Conservation (phyloP, 192 early-diverging fungal species). For the Dissophora globulifera region DNA sequence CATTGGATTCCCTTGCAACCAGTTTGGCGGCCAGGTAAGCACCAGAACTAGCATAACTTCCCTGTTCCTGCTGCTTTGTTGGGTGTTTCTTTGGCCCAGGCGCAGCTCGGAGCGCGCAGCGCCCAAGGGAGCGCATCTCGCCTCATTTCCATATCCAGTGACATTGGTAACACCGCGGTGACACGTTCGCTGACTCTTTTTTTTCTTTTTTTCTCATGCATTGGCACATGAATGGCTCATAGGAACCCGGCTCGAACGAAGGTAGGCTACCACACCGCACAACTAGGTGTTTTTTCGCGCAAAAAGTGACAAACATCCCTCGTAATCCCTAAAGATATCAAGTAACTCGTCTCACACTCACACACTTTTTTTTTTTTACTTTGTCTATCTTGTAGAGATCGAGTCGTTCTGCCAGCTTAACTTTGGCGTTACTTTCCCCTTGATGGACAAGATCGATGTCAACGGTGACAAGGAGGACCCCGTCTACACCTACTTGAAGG, state of each 20-base stretch:
- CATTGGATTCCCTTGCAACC: conserved; percentile 93
- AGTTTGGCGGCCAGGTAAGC: conserved; percentile 80
- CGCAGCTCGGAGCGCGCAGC: background rate
- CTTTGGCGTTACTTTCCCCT: conserved; percentile 88
- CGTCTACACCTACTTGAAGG: conserved; percentile 74
- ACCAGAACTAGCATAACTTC: too few species aligned
- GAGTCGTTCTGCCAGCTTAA: conserved; percentile 69
- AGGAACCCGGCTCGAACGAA: conserved; percentile 62
- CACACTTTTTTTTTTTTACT: conserved; percentile 2
- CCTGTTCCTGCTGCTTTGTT: too few species aligned
- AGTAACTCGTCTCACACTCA: too few species aligned
- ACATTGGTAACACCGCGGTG: background rate
- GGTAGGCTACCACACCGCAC: conserved; percentile 29
- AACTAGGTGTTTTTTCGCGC: too few species aligned
- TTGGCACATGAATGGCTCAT: background rate
- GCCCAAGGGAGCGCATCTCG: too few species aligned
- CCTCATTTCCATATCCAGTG: background rate
- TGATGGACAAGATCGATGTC: conserved; percentile 89
- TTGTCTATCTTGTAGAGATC: conserved; percentile 52
- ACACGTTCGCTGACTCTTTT: too few species aligned
- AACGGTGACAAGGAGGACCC: conserved; percentile 75
- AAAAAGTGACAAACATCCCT: too few species aligned
- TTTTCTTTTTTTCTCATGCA: background rate
- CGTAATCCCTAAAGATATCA: too few species aligned
- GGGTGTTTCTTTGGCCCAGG: too few species aligned